A percentile compares a stretch with the other conserved stretches of the same genome.
These are phyloP conservation scores for Lactarius hengduanensis DNA, from an alignment of 768 basidiomycete species.

Conservation along the genomic window DNA sequence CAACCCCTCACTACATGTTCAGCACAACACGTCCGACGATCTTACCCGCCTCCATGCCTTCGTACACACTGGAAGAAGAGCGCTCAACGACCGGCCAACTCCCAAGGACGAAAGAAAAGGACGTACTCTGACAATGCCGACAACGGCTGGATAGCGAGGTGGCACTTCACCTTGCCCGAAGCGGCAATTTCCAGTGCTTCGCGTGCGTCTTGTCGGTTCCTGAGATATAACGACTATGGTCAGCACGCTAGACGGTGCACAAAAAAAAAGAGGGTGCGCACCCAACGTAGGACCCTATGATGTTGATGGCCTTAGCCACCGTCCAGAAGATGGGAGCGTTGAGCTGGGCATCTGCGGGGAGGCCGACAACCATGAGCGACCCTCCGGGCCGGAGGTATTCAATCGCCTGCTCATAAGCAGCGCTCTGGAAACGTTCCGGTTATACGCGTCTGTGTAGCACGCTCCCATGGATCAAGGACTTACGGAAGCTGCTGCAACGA, in stretches of 20 bases:
- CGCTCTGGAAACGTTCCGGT: constrained; percentile 18
- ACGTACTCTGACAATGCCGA: constrained; percentile 52
- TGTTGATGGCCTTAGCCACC: constrained; percentile 60
- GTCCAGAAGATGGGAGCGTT: constrained; percentile 70
- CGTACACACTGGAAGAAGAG: constrained; percentile 37
- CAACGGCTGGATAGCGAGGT: constrained; percentile 48
- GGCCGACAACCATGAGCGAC: constrained; percentile 74
- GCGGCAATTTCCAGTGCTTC: constrained; percentile 81
- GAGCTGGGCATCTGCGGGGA: constrained; percentile 57
- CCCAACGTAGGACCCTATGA: constrained; percentile 48
- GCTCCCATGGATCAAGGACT: constrained; percentile 26
- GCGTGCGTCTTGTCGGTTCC: constrained; percentile 79
- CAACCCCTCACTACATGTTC: constrained; percentile 11
- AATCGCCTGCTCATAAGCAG: constrained; percentile 54
- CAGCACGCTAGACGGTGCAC: neutral
- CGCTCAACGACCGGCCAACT: neutral
- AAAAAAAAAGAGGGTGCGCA: constrained; percentile 9
- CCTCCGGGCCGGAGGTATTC: constrained; percentile 76
- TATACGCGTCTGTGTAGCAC: constrained; percentile 35
- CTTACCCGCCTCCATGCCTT: constrained; percentile 41
- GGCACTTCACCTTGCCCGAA: constrained; percentile 64
- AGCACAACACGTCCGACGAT: constrained; percentile 19
- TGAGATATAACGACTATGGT: constrained; percentile 33
- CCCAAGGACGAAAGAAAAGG: neutral
- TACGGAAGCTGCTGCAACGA: constrained; percentile 58